phyloP scores from a whole-genome alignment of 257 asterid species.

The Jacaranda copaia region DNA sequence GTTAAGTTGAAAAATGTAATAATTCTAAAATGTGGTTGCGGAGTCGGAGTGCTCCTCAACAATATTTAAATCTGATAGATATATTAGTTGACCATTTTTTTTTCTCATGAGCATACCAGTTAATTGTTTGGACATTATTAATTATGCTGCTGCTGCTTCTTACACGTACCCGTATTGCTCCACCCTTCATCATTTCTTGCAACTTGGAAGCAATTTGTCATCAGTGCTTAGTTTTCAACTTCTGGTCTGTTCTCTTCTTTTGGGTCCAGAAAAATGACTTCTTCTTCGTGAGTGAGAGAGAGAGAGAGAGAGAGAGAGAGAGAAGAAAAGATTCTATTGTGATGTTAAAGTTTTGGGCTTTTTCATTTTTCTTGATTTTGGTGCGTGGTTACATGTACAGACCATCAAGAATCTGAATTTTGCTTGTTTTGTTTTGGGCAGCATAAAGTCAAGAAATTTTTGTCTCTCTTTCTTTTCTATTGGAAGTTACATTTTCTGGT shows the following conservation, averaged over 20 bases:
- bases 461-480: not conserved
- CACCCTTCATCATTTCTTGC: conserved; percentile 11
- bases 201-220: conserved; percentile 26
- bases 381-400: not conserved
- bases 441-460: not conserved
- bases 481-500: not conserved
- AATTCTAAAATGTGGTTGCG: conserved; percentile 22
- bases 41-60: conserved; percentile 20
- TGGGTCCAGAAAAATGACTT: not conserved
- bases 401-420: conserved; percentile 14
- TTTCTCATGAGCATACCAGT: not conserved
- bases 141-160: not conserved
- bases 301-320: not conserved
- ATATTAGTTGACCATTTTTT: conserved; percentile 1
- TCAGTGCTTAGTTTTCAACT: conserved; percentile 9
- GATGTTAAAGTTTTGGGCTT: not conserved
- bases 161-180: conserved; percentile 12
- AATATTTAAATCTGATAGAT: not conserved
- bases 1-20: not conserved
- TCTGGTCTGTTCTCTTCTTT: not conserved
- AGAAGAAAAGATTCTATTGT: not conserved
- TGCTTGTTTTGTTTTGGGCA: not conserved
- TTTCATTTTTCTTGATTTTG: conserved; percentile 8
- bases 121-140: not conserved
- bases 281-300: not conserved